Percentiles rank a stretch among this genome's conserved stretches.
Evolutionary conservation across 345 rosid species (phyloP).

Genomic region (Euphorbia peplus): DNA sequence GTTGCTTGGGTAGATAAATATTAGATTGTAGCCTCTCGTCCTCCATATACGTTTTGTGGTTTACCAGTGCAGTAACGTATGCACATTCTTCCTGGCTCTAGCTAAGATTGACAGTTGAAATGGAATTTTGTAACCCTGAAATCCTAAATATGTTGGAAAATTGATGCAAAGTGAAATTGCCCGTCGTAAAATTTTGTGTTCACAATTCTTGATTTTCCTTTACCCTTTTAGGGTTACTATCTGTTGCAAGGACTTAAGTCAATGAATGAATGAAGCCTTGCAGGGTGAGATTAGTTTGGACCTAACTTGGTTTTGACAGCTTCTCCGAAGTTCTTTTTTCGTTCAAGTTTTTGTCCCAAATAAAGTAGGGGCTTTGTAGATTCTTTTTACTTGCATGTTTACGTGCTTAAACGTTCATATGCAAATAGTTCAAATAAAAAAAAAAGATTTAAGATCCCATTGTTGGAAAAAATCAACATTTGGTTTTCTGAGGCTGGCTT

Average conservation of each 20-base stretch:
- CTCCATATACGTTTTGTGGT: slow-evolving; percentile 7
- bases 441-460: no score
- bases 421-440: no score
- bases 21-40: slow-evolving; percentile 18
- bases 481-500: no score
- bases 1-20: background rate
- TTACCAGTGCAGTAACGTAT: slow-evolving; percentile 19
- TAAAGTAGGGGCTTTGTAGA: no score
- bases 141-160: slow-evolving; percentile 5
- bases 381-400: no score
- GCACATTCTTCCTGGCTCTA: slow-evolving; percentile 19
- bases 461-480: no score
- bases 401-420: no score
- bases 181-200: slow-evolving; percentile 2
- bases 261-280: no score
- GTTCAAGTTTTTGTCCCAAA: no score
- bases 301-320: no score
- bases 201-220: background rate
- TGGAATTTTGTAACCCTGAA: slow-evolving; percentile 14
- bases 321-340: no score
- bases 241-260: background rate
- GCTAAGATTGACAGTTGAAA: slow-evolving; percentile 8
- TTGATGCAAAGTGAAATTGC: background rate
- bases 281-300: no score
- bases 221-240: background rate